These are phyloP conservation scores for Fusarium virguliforme DNA, from an alignment of 2,329 filamentous ascomycete genomes.

Conservation along the genomic window DNA sequence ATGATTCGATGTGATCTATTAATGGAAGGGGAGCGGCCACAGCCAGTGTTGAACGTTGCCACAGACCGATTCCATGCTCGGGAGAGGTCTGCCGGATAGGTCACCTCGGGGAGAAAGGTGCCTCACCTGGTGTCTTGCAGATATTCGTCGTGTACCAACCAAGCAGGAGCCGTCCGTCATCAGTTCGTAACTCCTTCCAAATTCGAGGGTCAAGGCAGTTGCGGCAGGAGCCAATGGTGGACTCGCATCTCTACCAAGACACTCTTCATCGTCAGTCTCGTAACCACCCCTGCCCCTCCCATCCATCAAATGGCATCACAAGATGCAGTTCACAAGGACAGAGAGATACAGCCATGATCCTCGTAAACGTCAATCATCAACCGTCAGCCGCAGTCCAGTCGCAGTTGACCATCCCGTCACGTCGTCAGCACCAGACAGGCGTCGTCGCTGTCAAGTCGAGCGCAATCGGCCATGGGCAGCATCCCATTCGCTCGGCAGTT, in stretches of 20 bases:
- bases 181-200: constrained; percentile 21
- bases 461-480: constrained; percentile 29
- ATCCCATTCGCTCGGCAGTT: constrained; percentile 51
- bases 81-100: constrained; percentile 2
- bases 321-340: constrained; percentile 17
- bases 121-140: constrained; percentile 4
- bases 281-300: constrained; percentile 19
- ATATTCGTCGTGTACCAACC: constrained; percentile 10
- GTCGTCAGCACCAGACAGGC: constrained; percentile 43
- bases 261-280: constrained; percentile 12
- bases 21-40: constrained; percentile 2
- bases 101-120: constrained; percentile 3
- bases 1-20: not conserved
- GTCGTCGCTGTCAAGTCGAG: constrained; percentile 39
- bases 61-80: not conserved
- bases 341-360: constrained; percentile 31
- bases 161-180: constrained; percentile 13
- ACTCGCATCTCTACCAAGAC: constrained; percentile 20
- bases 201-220: constrained; percentile 34
- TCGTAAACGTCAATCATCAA: constrained; percentile 28
- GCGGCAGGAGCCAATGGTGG: constrained; percentile 30
- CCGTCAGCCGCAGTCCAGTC: constrained; percentile 20
- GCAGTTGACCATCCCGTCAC: constrained; percentile 23
- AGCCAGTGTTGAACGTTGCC: not conserved
- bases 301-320: constrained; percentile 17